These are phyloP conservation scores for Saturnispora mendoncae DNA, from an alignment of 805 yeast species.

Conservation along the genomic window DNA sequence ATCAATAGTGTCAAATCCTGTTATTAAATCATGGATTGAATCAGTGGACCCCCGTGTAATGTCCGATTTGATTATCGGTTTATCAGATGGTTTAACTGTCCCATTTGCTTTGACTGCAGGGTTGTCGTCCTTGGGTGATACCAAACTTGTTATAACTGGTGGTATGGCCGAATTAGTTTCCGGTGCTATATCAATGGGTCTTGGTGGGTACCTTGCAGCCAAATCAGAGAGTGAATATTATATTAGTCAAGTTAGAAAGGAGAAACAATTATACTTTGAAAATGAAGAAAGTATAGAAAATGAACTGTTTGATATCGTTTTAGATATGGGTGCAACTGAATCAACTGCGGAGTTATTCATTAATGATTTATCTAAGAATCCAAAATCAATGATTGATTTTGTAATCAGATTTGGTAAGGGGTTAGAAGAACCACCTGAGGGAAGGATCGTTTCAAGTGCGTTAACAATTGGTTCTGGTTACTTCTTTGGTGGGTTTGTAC, in stretches of 20 bases:
- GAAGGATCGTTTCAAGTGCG: conserved; percentile 82
- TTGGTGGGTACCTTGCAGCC: conserved; percentile 95
- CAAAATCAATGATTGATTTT: conserved; percentile 74
- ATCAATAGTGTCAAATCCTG: background rate
- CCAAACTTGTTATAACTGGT: conserved; percentile 90
- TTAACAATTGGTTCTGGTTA: conserved; percentile 83
- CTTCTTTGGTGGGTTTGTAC: conserved; percentile 87
- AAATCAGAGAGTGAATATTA: conserved; percentile 76
- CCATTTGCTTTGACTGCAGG: conserved; percentile 99
- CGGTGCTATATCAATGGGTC: conserved; percentile 96
- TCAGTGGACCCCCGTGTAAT: conserved; percentile 80
- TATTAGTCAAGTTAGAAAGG: conserved; percentile 59
- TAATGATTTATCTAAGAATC: conserved; percentile 68
- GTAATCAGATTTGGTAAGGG: conserved; percentile 84
- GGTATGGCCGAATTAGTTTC: conserved; percentile 96
- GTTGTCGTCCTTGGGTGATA: conserved; percentile 78
- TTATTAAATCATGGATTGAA: conserved; percentile 1
- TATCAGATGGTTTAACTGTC: conserved; percentile 92
- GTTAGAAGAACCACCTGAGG: conserved; percentile 91
- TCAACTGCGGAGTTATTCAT: conserved; percentile 67
- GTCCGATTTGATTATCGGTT: conserved; percentile 88
- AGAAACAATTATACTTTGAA: conserved; percentile 57
- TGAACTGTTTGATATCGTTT: conserved; percentile 71
- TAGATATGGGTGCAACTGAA: conserved; percentile 65
- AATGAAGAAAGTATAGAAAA: conserved; percentile 59